Evolutionary conservation across 164 flowering plant species (phyloP).

Genomic region (Pachysandra terminalis): DNA sequence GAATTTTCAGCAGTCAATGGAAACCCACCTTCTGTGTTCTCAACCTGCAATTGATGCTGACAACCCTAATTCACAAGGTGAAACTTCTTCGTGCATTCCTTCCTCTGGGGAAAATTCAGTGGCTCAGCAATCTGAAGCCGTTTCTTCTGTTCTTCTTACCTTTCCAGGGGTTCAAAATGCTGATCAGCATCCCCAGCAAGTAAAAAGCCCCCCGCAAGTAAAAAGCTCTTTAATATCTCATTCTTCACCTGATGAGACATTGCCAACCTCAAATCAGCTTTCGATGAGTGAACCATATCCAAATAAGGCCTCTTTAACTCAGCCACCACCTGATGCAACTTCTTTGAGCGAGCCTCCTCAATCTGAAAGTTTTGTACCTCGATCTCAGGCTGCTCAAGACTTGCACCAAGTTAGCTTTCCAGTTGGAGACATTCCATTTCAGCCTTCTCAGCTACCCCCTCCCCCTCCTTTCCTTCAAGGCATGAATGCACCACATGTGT

Average conservation of each 20-base stretch:
- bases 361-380: constrained; percentile 20
- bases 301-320: constrained; percentile 12
- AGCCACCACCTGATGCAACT: background rate
- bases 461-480: constrained; percentile 30
- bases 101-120: constrained; percentile 1
- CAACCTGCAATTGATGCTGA: constrained; percentile 9
- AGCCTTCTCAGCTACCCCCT: constrained; percentile 24
- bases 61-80: constrained; percentile 10
- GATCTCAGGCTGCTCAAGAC: constrained; percentile 13
- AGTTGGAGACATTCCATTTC: constrained; percentile 13
- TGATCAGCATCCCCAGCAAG: constrained; percentile 12
- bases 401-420: constrained; percentile 16
- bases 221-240: constrained; percentile 17
- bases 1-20: constrained; percentile 10
- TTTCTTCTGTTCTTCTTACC: constrained; percentile 6
- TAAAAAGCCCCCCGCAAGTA: constrained; percentile 18
- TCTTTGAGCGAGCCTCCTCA: constrained; percentile 15
- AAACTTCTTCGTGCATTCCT: constrained; percentile 7
- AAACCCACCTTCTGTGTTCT: constrained; percentile 2
- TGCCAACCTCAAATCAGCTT: constrained; percentile 15
- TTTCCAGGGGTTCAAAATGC: constrained; percentile 13
- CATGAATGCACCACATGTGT: constrained; percentile 21
- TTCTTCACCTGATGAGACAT: constrained; percentile 14
- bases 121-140: constrained; percentile 13
- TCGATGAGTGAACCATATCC: constrained; percentile 19